Percentiles rank a stretch among this genome's conserved stretches.
Evolutionary conservation across 1,284 basidiomycete species (phyloP).

Genomic region (Cryptococcus sp.): DNA sequence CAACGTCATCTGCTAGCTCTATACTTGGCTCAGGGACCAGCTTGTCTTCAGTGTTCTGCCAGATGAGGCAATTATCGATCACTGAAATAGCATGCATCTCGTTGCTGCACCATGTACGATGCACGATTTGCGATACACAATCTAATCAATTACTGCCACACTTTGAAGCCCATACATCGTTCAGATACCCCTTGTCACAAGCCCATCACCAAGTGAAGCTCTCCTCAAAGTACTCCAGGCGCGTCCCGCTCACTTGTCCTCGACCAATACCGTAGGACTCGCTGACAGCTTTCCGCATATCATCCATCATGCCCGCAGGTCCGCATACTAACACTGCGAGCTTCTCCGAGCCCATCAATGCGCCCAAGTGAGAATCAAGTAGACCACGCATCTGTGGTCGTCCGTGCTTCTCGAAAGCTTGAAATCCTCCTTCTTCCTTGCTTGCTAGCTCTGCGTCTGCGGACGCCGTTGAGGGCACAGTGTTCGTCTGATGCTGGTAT

Average conservation of each 20-base stretch:
- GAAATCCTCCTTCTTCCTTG: background rate
- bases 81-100: no score
- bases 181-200: no score
- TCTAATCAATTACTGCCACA: no score
- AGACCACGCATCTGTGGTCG: conserved; percentile 28
- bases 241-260: conserved; percentile 14
- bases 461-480: background rate
- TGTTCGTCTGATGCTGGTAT: background rate
- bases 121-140: no score
- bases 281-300: conserved; percentile 24
- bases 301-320: conserved; percentile 40
- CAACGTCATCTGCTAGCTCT: no score
- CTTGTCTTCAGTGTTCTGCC: no score
- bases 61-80: no score
- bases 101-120: no score
- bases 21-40: no score
- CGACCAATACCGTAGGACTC: conserved; percentile 21
- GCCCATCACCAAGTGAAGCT: conserved; percentile 28
- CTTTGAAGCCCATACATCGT: no score
- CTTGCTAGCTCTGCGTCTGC: background rate
- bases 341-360: conserved; percentile 16
- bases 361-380: conserved; percentile 9
- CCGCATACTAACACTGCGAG: conserved; percentile 37
- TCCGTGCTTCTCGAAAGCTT: conserved; percentile 6
- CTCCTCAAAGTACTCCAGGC: conserved; percentile 40